phyloP scores from a whole-genome alignment of 768 basidiomycete genomes.

The Russula sp. region DNA sequence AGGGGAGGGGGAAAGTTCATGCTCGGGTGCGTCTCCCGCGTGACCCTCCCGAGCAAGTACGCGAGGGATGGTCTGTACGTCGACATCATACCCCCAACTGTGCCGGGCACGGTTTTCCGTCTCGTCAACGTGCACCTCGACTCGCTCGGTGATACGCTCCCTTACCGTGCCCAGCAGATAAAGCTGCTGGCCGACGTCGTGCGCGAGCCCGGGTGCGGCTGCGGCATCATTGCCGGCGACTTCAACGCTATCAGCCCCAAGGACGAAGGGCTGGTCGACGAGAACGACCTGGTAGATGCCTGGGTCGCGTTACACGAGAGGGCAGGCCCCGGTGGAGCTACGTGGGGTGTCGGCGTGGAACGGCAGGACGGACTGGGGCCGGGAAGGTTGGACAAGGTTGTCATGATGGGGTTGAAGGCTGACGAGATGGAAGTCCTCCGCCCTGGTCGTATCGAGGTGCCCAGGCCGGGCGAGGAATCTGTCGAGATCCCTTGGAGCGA shows the following conservation, averaged over 20 bases:
- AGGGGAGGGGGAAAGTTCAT: background rate
- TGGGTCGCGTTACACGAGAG: conserved; percentile 36
- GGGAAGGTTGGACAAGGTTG: conserved; percentile 35
- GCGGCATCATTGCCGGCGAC: conserved; percentile 42
- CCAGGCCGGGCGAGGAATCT: conserved; percentile 27
- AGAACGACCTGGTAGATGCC: conserved; percentile 37
- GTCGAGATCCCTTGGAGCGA: conserved; percentile 33
- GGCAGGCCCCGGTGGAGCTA: conserved; percentile 31
- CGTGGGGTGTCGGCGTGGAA: conserved; percentile 35
- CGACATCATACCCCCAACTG: conserved; percentile 30
- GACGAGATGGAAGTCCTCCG: conserved; percentile 34
- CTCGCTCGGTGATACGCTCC: conserved; percentile 27
- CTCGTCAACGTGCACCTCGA: conserved; percentile 39
- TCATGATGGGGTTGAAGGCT: conserved; percentile 32
- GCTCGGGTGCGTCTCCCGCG: background rate
- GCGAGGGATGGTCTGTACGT: conserved; percentile 34
- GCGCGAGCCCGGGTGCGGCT: conserved; percentile 37
- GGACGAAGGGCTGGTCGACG: conserved; percentile 23
- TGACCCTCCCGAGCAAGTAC: conserved; percentile 22
- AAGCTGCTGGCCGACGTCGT: conserved; percentile 33
- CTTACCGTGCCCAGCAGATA: conserved; percentile 24
- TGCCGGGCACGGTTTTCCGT: conserved; percentile 27
- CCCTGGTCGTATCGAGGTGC: conserved; percentile 33
- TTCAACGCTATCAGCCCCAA: conserved; percentile 39
- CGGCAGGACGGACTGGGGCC: conserved; percentile 27